Evolutionary conservation across 371 early-diverging fungal species (phyloP).

Genomic region (Mortierella polycephala): DNA sequence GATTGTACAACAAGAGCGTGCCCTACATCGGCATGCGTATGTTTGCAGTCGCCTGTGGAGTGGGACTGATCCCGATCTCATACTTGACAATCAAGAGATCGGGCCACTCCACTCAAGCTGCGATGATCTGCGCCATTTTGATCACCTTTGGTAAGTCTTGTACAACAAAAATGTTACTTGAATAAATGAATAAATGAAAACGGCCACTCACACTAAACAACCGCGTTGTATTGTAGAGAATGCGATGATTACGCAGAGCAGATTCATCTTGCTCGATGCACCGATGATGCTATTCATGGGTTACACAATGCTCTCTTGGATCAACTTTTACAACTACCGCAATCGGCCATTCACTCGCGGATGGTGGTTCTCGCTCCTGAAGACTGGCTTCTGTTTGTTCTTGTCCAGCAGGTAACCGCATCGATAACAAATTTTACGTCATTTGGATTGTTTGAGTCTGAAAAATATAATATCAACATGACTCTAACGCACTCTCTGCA

Average conservation of each 20-base stretch:
- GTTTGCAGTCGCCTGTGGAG: slow-evolving; percentile 91
- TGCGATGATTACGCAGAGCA: slow-evolving; percentile 87
- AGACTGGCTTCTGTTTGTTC: slow-evolving; percentile 93
- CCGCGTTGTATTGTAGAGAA: slow-evolving; percentile 64
- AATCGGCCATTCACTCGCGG: slow-evolving; percentile 77
- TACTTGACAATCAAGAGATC: slow-evolving; percentile 90
- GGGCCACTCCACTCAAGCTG: slow-evolving; percentile 71
- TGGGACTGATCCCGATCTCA: slow-evolving; percentile 91
- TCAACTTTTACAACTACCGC: slow-evolving; percentile 81
- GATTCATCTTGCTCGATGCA: slow-evolving; percentile 98
- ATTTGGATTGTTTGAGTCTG: background rate
- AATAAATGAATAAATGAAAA: background rate
- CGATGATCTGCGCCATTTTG: slow-evolving; percentile 80
- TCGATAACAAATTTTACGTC: background rate
- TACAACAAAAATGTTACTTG: background rate
- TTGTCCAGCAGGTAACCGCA: slow-evolving; percentile 65
- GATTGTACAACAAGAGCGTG: slow-evolving; percentile 29
- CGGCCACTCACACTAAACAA: background rate
- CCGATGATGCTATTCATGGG: slow-evolving; percentile 96
- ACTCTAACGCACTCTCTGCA: background rate
- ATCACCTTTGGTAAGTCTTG: slow-evolving; percentile 66
- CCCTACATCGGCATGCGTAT: slow-evolving; percentile 70
- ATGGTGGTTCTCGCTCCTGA: slow-evolving; percentile 90
- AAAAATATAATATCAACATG: background rate
- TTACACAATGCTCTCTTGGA: slow-evolving; percentile 79